Evolutionary conservation across 495 filamentous ascomycete species (phyloP).

Genomic region (Aspergillus wentii): DNA sequence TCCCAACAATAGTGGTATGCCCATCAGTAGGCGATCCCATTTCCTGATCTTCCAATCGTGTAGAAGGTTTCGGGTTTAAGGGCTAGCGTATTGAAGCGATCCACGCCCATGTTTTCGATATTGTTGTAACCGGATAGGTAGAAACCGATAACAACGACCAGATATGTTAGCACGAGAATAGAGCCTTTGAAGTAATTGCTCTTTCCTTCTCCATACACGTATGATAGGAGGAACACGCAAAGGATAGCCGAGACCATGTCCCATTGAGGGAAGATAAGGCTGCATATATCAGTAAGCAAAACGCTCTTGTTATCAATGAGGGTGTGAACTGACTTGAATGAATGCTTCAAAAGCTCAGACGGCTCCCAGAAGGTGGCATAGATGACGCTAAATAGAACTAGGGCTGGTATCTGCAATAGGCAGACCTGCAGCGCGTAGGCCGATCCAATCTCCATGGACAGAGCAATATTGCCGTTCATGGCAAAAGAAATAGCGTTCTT

Average conservation of each 20-base stretch:
- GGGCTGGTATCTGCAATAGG: constrained; percentile 89
- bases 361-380: constrained; percentile 45
- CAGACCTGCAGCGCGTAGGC: constrained; percentile 97
- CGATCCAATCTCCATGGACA: constrained; percentile 98
- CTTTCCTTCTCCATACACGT: constrained; percentile 98
- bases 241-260: constrained; percentile 97
- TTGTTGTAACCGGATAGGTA: constrained; percentile 78
- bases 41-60: constrained; percentile 30
- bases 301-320: too few relatives aligned
- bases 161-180: constrained; percentile 87
- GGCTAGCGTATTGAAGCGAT: constrained; percentile 66
- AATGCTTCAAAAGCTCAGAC: constrained; percentile 63
- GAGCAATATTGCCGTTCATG: constrained; percentile 99
- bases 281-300: too few relatives aligned
- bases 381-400: constrained; percentile 85
- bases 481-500: constrained; percentile 99
- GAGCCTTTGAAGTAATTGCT: constrained; percentile 71
- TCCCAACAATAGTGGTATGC: too few relatives aligned
- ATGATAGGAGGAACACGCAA: constrained; percentile 93
- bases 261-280: constrained; percentile 96
- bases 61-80: constrained; percentile 39
- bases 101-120: constrained; percentile 51
- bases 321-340: constrained; percentile 68
- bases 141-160: constrained; percentile 89
- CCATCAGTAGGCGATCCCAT: constrained; percentile 26